Conservation (phyloP, 805 yeast species). For the Ogataea pini region DNA sequence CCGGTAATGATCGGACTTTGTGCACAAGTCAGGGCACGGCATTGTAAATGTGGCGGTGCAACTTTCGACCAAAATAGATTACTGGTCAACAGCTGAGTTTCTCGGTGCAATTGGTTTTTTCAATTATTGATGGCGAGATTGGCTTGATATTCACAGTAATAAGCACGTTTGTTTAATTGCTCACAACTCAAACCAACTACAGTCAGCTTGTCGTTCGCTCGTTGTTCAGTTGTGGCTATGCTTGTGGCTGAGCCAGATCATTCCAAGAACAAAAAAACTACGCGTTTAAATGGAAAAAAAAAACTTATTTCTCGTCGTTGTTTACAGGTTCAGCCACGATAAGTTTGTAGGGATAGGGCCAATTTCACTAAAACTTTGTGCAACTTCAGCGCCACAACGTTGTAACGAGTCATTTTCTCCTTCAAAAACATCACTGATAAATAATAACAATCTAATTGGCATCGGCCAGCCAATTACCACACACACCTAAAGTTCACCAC, state of each 20-base stretch:
- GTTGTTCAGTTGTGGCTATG: background rate
- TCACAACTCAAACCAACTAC: too few species aligned
- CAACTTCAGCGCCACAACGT: background rate
- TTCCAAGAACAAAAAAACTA: background rate
- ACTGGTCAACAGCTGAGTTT: too few species aligned
- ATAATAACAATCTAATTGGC: background rate
- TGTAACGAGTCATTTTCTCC: background rate
- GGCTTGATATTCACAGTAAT: too few species aligned
- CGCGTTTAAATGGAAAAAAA: conserved; percentile 7
- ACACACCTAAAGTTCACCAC: background rate
- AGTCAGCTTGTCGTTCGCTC: background rate
- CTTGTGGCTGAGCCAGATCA: conserved; percentile 3
- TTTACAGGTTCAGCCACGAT: background rate
- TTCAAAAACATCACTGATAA: background rate
- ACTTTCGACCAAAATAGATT: background rate
- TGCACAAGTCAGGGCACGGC: too few species aligned
- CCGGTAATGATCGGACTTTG: too few species aligned
- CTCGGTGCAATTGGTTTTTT: too few species aligned
- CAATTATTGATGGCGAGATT: too few species aligned
- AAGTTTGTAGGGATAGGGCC: background rate
- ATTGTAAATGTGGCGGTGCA: background rate
- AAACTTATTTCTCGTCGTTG: conserved; percentile 3
- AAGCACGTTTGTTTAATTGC: too few species aligned
- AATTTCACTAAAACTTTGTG: background rate
- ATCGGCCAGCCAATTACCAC: background rate